Conservation (phyloP, 2,329 filamentous ascomycete genomes). For the Trichophyton benhamiae region DNA sequence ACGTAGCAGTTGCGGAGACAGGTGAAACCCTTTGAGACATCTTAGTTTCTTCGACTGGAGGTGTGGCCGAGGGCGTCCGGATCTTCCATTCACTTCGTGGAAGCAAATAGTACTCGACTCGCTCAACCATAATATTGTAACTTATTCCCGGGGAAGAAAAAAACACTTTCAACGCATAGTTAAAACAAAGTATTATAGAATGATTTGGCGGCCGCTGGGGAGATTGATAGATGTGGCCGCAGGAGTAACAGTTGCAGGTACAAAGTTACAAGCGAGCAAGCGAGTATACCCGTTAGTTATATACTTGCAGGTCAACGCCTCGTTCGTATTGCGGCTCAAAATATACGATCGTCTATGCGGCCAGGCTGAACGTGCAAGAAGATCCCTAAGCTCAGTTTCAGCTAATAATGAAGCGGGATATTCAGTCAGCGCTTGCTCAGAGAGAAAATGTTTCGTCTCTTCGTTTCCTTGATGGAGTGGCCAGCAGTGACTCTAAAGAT, state of each 20-base stretch:
- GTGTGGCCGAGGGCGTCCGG: neutral
- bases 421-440: neutral
- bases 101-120: neutral
- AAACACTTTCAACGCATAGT: neutral
- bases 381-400: neutral
- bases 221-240: neutral
- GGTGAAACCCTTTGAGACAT: neutral
- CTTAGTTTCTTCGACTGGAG: neutral
- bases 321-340: neutral
- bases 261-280: neutral
- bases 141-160: neutral
- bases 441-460: neutral
- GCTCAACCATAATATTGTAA: neutral
- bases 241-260: neutral
- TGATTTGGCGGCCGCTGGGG: neutral
- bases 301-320: neutral
- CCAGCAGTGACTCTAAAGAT: neutral
- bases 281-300: neutral
- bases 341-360: neutral
- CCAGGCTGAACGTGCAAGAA: neutral
- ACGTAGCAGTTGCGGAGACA: neutral
- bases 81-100: constrained; percentile 1
- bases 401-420: neutral
- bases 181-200: neutral
- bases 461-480: neutral